Evolutionary conservation across 805 yeast genomes (phyloP), one percentile per base, ranked within the genome.

Genomic region (Candida sanyiensis): DNA sequence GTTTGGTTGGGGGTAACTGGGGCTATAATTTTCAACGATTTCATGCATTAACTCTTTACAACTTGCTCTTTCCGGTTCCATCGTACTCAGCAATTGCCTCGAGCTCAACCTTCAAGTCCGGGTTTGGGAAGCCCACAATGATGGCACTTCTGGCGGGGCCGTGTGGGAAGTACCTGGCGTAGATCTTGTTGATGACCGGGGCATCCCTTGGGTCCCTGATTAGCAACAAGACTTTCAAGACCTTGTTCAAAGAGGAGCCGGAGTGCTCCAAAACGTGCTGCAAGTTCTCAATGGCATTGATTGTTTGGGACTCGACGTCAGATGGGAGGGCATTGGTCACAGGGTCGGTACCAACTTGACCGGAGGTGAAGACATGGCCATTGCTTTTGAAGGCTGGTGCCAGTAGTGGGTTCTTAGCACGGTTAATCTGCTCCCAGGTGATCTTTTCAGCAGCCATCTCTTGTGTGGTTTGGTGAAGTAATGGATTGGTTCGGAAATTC

Each of bases 121-220:
- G 63, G 51, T 72, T 67, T 51, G 76, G 75, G 59, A 75, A 74
- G 7, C 60, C 67, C 24, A 70, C 77, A 37, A 71, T 61, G 26
- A 75, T 62, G 51, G 77, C 71, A 33, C 72, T 66, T 62, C 81
- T 66, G 5, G 76, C 75, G 13, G 81, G 81, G 43, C 63, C 61
- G 31, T 62, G 59, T 4, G 66, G 63, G 59, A 75, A 70, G 52
- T 64, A 61, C 45, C 66, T 62, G 16, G 58, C 61, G 52, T 74
- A 75, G 26, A 73, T 62, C 34, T 62, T 51, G 56, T 75, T 75
- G 46, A 75, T 63, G 19, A 48, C 56, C 6, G 64, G 51, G 13
- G 70, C 67, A 47, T 70, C 66, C 20, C 59, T 53, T 18, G 66
- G 59, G 45, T 73, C 64, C 19, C 64, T 57, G 36, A 75, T 65